A percentile compares a stretch with the other conserved stretches of the same genome.
These are phyloP conservation scores for Spatholobus suberectus DNA, from an alignment of 306 rosid genomes.

Conservation along the genomic window DNA sequence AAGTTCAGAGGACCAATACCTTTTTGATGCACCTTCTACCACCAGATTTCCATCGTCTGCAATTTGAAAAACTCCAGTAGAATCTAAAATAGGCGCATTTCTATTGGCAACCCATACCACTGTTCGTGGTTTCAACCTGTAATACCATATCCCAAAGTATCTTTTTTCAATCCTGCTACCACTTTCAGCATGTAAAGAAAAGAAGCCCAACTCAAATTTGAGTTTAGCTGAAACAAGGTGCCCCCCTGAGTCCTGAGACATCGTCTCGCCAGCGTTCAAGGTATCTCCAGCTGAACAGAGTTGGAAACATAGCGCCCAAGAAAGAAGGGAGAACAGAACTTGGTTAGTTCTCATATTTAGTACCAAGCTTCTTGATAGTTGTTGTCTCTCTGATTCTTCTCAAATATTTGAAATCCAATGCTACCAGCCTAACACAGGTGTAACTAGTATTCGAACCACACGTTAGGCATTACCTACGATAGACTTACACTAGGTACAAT, in stretches of 20 bases:
- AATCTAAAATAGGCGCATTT: neutral
- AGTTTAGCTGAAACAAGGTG: conserved; percentile 41
- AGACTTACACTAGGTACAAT: no score
- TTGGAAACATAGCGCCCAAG: neutral
- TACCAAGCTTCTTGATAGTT: no score
- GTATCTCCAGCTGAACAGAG: neutral
- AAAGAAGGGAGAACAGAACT: conserved; percentile 5
- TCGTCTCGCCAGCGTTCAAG: neutral
- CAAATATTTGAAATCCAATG: no score
- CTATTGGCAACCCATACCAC: conserved; percentile 67
- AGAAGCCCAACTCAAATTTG: conserved; percentile 52
- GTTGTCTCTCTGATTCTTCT: no score
- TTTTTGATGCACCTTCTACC: neutral
- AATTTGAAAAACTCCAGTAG: conserved; percentile 34
- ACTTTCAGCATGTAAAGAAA: conserved; percentile 38
- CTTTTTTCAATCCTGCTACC: neutral
- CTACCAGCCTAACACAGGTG: no score
- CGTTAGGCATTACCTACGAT: no score
- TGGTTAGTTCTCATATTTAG: neutral
- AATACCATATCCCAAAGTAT: conserved; percentile 57
- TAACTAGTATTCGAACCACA: no score
- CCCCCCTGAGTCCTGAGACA: neutral
- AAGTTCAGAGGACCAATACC: conserved; percentile 19
- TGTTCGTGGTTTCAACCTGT: neutral
- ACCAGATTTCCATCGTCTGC: conserved; percentile 42